Base-by-base conservation (phyloP, 1,284 basidiomycete species). In the Melampsora americana region DNA sequence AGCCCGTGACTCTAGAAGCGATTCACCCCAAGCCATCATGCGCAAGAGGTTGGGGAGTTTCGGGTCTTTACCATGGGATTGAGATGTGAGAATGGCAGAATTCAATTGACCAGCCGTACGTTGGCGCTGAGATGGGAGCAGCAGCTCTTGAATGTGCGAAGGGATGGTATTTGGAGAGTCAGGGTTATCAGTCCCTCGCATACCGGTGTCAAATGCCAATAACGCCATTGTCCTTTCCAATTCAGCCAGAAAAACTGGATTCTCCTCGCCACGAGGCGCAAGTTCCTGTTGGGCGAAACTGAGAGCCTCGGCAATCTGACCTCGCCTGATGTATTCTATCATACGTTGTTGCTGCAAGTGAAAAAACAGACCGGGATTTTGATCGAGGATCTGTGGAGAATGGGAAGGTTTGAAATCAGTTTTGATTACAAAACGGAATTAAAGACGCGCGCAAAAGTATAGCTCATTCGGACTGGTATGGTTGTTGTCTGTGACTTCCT, bases 181-280 rank as follows among this genome's bases (percentile, higher is more conserved):
- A 56, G 88, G 86, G 75, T 94, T 90, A 35, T 87, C 87, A 60
- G 78, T 77, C 61, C 78, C 77, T 60, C 77, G 77, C 16, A 72
- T 64, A 44, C 72, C 65, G 67, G 86, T 87, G 82, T 93, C 91
- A 83, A 97, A 98, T 9, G 94, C 95, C 9, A 99, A 85, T 61
- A 99, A 84, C 28, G 93, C 92, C 94, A 99, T 98, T 23, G 95
- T 96, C 66, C 90, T 87, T 84, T 99, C 95, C 46, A 99, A 85
- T 81, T 98, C 95, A 18, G 88, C 85, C 30, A 99, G 86, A 83
- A 96, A 96, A 81, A 96, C 91, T 0, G 94, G 94, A 77, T 90
- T 92, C 85, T 97, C 93, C 80, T 97, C 93, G 1, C 93, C 95
- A 9, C 94, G 89, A 14, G 93, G 94, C 1, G 95, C 95, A 3